phyloP scores from a whole-genome alignment of 352 stramenopile genomes.

The Phytophthora meadii region DNA sequence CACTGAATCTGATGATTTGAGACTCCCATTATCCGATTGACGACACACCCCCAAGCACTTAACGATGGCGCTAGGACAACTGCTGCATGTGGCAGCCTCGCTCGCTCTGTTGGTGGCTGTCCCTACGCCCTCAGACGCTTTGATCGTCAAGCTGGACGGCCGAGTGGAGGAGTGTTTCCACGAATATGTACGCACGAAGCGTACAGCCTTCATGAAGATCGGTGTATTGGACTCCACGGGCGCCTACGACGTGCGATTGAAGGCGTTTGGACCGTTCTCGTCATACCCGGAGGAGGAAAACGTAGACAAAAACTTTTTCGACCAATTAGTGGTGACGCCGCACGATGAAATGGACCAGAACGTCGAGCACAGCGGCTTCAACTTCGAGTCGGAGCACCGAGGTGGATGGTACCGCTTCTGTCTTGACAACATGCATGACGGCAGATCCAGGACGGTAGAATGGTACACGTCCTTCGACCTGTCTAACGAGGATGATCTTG shows the following conservation, averaged over 20 bases:
- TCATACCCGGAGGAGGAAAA: constrained; percentile 55
- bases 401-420: constrained; percentile 90
- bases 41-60: constrained; percentile 15
- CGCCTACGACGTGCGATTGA: constrained; percentile 79
- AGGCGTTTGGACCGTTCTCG: constrained; percentile 74
- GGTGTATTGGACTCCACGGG: constrained; percentile 76
- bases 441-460: constrained; percentile 73
- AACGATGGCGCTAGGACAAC: constrained; percentile 32
- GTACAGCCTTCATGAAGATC: constrained; percentile 86
- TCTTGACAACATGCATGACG: constrained; percentile 79
- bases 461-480: constrained; percentile 87
- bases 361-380: constrained; percentile 87
- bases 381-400: constrained; percentile 87
- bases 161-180: constrained; percentile 79
- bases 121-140: constrained; percentile 36
- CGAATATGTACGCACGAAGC: constrained; percentile 87
- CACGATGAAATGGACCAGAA: constrained; percentile 73
- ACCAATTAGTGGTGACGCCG: constrained; percentile 72
- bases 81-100: constrained; percentile 30
- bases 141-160: constrained; percentile 68
- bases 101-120: constrained; percentile 36
- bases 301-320: constrained; percentile 75
- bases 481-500: constrained; percentile 76
- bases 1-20: constrained; percentile 1
- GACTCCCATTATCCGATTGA: constrained; percentile 28